These are phyloP conservation scores for Letharia columbiana DNA, from an alignment of 495 filamentous ascomycete genomes.

Conservation along the genomic window DNA sequence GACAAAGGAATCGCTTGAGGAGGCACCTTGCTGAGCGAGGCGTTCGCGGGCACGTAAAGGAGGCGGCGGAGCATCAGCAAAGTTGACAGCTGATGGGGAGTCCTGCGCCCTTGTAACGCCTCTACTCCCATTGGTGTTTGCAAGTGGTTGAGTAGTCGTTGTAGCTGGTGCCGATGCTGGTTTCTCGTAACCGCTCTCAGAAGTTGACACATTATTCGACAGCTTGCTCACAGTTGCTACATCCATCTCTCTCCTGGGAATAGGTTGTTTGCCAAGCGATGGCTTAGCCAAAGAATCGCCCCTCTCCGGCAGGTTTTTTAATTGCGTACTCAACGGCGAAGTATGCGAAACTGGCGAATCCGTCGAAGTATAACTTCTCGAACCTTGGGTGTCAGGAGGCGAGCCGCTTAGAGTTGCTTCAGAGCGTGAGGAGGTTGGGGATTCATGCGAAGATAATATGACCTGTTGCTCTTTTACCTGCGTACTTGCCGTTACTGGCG, in stretches of 20 bases:
- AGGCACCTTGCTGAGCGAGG: constrained; percentile 13
- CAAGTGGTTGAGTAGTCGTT: constrained; percentile 16
- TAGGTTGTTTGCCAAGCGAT: constrained; percentile 11
- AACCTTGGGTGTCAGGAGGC: constrained; percentile 34
- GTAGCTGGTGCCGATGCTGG: constrained; percentile 25
- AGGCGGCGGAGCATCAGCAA: constrained; percentile 22
- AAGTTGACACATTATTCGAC: constrained; percentile 10
- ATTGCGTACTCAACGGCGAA: constrained; percentile 21
- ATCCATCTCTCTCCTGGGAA: constrained; percentile 16
- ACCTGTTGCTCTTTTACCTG: constrained; percentile 31
- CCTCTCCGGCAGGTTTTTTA: constrained; percentile 42
- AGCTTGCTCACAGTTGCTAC: constrained; percentile 18
- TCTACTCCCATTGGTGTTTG: constrained; percentile 21
- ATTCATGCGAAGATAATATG: constrained; percentile 23
- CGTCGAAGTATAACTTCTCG: constrained; percentile 32
- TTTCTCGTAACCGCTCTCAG: constrained; percentile 15
- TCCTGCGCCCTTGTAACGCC: constrained; percentile 30
- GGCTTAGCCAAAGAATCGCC: constrained; percentile 47
- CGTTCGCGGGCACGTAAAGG: constrained; percentile 26
- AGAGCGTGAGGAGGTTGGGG: constrained; percentile 22
- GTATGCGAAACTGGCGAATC: constrained; percentile 30
- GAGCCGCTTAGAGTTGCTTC: constrained; percentile 27
- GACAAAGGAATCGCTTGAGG: constrained; percentile 52
- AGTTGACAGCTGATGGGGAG: constrained; percentile 27
- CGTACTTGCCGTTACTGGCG: constrained; percentile 24